These are phyloP conservation scores for Melastoma malabathricum DNA, from an alignment of 345 rosid genomes.

Conservation along the genomic window DNA sequence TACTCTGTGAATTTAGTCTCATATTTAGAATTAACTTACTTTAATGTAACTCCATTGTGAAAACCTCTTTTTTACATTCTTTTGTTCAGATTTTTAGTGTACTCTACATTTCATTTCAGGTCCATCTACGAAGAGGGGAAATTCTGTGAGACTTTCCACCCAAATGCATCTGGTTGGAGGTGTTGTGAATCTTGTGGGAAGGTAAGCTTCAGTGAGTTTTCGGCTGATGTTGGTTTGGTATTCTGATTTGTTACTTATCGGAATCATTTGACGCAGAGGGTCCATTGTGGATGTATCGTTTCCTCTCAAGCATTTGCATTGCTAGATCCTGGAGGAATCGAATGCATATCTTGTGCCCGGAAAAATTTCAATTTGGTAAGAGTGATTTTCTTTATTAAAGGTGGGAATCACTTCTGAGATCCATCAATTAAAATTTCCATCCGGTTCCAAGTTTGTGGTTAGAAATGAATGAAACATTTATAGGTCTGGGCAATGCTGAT, in stretches of 20 bases:
- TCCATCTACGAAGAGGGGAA: constrained; percentile 67
- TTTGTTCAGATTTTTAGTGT: neutral
- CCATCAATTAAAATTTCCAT: too few relatives aligned
- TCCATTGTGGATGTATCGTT: constrained; percentile 94
- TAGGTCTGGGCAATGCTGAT: too few relatives aligned
- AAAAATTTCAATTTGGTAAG: constrained; percentile 54
- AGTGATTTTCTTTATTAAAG: constrained; percentile 4
- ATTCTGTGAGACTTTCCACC: constrained; percentile 67
- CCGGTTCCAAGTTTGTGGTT: too few relatives aligned
- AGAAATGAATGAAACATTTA: too few relatives aligned
- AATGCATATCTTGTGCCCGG: constrained; percentile 63
- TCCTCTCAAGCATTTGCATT: constrained; percentile 38
- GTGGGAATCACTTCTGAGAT: too few relatives aligned
- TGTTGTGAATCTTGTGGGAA: constrained; percentile 78
- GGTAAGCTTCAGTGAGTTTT: constrained; percentile 22
- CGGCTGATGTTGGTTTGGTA: too few relatives aligned
- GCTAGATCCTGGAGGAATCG: constrained; percentile 93
- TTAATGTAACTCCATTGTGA: too few relatives aligned
- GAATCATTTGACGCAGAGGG: constrained; percentile 30
- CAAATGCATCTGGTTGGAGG: constrained; percentile 78
- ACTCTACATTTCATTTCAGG: constrained; percentile 18
- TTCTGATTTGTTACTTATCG: too few relatives aligned
- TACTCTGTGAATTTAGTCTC: too few relatives aligned
- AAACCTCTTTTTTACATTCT: neutral
- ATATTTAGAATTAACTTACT: too few relatives aligned